phyloP scores from a whole-genome alignment of 2,329 filamentous ascomycete genomes.

The Aquanectria penicillioides region DNA sequence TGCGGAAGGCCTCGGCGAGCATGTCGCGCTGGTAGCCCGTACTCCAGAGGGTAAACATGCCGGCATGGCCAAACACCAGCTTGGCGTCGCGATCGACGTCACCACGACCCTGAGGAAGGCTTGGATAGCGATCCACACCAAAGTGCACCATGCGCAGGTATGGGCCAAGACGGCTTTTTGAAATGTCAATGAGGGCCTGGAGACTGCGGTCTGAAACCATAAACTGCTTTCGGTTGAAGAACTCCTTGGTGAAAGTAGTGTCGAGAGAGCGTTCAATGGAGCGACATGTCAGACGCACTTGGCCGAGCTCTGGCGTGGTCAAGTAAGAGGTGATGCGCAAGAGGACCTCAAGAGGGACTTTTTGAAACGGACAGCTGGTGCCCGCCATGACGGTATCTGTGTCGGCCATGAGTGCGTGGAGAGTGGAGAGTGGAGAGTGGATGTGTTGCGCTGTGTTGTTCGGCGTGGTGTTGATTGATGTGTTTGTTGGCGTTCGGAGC shows the following conservation, averaged over 20 bases:
- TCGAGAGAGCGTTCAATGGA: conserved; percentile 63
- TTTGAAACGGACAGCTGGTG: conserved; percentile 37
- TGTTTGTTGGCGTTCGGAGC: neutral
- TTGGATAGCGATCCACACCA: conserved; percentile 40
- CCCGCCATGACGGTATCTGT: conserved; percentile 27
- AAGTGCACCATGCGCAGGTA: conserved; percentile 51
- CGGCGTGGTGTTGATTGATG: neutral
- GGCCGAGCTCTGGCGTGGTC: conserved; percentile 63
- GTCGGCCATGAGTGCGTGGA: conserved; percentile 23
- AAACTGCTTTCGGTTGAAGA: conserved; percentile 74
- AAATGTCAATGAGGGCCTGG: conserved; percentile 62
- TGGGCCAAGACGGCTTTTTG: conserved; percentile 54
- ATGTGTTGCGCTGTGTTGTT: neutral
- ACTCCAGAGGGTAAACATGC: conserved; percentile 45
- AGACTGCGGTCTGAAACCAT: conserved; percentile 69
- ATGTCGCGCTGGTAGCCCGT: conserved; percentile 62
- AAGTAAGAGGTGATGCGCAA: conserved; percentile 63
- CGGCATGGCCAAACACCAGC: conserved; percentile 32
- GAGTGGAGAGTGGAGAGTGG: neutral
- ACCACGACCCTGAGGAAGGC: conserved; percentile 1
- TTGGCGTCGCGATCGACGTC: conserved; percentile 22
- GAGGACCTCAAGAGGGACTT: conserved; percentile 69
- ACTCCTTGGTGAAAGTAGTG: conserved; percentile 67
- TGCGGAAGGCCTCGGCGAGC: conserved; percentile 65
- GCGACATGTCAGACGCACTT: conserved; percentile 65